phyloP scores from a whole-genome alignment of 176 grass and related monocot species.

The Poa annua region DNA sequence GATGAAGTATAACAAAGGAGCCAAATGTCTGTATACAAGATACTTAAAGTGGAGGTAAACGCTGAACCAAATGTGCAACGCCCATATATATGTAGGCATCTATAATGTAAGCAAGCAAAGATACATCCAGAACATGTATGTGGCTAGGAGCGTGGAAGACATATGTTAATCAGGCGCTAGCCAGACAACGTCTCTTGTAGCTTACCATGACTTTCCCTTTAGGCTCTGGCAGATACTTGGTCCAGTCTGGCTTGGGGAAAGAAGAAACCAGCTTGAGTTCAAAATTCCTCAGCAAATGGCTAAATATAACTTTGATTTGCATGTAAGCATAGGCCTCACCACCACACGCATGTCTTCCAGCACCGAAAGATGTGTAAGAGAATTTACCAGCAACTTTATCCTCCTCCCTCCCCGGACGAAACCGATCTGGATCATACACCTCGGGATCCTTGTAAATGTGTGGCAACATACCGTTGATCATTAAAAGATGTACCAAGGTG shows the following conservation, averaged over 20 bases:
- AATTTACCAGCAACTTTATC: neutral
- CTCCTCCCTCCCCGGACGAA: neutral
- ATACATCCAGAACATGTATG: too few relatives aligned
- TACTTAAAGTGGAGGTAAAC: too few relatives aligned
- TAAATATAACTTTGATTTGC: neutral
- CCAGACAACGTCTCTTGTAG: neutral
- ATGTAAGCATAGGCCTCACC: neutral
- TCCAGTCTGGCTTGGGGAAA: neutral
- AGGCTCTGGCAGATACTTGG: neutral
- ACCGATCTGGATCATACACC: neutral
- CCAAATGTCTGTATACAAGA: too few relatives aligned
- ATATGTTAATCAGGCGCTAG: neutral
- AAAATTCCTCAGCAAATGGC: neutral
- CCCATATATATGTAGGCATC: too few relatives aligned
- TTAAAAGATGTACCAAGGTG: neutral
- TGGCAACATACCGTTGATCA: neutral
- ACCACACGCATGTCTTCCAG: neutral
- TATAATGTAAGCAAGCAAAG: too few relatives aligned
- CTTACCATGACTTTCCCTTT: neutral
- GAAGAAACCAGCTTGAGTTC: neutral
- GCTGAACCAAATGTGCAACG: too few relatives aligned
- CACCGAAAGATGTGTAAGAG: neutral
- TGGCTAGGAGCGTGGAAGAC: too few relatives aligned
- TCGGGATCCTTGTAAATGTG: neutral
- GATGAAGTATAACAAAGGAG: too few relatives aligned